Base-by-base conservation (phyloP, 495 filamentous ascomycete species). In the Podospora anserina region DNA sequence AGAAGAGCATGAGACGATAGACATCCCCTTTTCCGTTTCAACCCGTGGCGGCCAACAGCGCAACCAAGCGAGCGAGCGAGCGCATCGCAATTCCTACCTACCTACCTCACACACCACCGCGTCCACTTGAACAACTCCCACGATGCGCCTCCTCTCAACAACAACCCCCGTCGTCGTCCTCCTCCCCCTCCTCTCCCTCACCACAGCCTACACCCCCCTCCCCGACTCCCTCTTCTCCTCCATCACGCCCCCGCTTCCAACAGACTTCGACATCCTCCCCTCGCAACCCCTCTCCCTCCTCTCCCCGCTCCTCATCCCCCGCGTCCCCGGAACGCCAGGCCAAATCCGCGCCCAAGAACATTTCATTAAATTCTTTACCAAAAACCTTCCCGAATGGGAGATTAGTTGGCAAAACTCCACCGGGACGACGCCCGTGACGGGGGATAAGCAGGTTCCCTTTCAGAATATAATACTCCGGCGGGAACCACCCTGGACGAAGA, bases 371-470 rank as follows among this genome's bases (percentile, higher is more conserved):
- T 97, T 92, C 82, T 94, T 97, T 77, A 77, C 78, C 6, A 83
- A 75, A 18, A 77, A 84, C 44, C 84, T 97, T 2, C 93, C 92
- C 2, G 75, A 86, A 65, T 97, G 94, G 94, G 83, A 82, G 9
- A 76, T 96, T 23, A 80, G 86, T n/a, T 90, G 91, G 70, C 93
- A 97, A 64, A 97, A 96, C 76, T 92, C 90, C 3, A 92, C 91
- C 0, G 82, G 85, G 7, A 89, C 79, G 64, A 96, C 93, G 0
- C 92, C 94, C 0, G 78, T 84, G 0, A 88, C 89, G 0, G 83
- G 86, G 0, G 83, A 85, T 28, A 85, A 83, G 39, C 82, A 91
- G 3, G 74, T 96, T 1, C 92, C 92, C 0, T 97, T 97, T 73
- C 80, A 83, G 63, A 97, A 97, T 74, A 80, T 97, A 57, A 89